phyloP scores from a whole-genome alignment of 768 basidiomycete genomes.

The Baorangia bicolor region DNA sequence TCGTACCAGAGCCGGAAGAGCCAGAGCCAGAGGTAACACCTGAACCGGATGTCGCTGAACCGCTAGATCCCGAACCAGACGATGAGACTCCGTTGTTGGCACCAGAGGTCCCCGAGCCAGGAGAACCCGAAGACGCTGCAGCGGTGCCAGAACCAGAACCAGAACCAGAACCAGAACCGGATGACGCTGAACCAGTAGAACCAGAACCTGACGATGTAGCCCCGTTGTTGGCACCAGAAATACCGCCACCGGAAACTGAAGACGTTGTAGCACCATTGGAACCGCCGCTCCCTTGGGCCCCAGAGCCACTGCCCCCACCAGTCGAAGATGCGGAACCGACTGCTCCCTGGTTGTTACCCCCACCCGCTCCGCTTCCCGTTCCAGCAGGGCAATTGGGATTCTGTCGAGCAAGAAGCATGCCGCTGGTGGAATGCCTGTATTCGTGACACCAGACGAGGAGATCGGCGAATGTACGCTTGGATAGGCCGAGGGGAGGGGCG shows the following conservation, averaged over 20 bases:
- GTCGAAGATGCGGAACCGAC: neutral
- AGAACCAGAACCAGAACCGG: neutral
- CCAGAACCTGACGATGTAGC: neutral
- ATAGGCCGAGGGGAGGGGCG: conserved; percentile 23
- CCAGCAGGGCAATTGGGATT: conserved; percentile 14
- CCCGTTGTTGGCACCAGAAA: neutral
- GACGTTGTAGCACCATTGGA: neutral
- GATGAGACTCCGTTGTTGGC: neutral
- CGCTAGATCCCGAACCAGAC: neutral
- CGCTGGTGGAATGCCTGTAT: conserved; percentile 3
- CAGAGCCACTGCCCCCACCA: neutral
- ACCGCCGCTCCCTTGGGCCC: neutral
- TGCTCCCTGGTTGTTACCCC: neutral
- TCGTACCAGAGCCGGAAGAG: neutral
- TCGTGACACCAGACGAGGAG: conserved; percentile 32
- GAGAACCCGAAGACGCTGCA: neutral
- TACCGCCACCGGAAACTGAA: neutral
- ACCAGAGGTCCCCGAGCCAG: conserved; percentile 1
- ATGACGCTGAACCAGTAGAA: neutral
- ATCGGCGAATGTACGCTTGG: conserved; percentile 22
- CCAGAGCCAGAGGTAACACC: neutral
- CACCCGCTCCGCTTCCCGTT: neutral
- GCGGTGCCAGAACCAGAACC: neutral
- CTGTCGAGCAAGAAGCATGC: conserved; percentile 26
- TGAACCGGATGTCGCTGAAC: neutral